A percentile compares a stretch with the other conserved stretches of the same genome.
Conservation (phyloP, 495 filamentous ascomycete species). For the Clohesyomyces aquaticus region DNA sequence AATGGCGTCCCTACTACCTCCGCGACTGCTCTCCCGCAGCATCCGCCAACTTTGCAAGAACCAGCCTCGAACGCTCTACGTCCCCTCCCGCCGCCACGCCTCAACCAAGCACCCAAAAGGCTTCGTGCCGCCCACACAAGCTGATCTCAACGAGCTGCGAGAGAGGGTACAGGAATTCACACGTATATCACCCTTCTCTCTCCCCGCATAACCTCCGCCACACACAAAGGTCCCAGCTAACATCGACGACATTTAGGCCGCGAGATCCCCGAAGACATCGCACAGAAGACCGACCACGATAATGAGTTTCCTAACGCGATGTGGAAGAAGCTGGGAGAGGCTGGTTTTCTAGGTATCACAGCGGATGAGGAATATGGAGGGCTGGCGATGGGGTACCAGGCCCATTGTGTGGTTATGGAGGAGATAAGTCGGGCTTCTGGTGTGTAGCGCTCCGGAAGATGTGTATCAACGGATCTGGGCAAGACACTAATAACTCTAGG, state of each 20-base stretch:
- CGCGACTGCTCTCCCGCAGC: conserved; percentile 33
- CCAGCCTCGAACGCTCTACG: conserved; percentile 10
- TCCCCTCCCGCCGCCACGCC: conserved; percentile 49
- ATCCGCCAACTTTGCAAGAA: conserved; percentile 25
- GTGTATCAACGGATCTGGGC: background rate
- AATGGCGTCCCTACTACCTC: conserved; percentile 34
- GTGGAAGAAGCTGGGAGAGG: conserved; percentile 92
- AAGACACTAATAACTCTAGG: background rate
- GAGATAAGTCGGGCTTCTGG: conserved; percentile 74
- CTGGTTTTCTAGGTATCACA: conserved; percentile 90
- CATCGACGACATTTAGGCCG: conserved; percentile 51
- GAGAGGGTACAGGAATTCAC: conserved; percentile 93
- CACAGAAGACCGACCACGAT: conserved; percentile 74
- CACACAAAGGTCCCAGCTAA: background rate
- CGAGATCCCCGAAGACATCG: conserved; percentile 82
- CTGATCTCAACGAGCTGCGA: conserved; percentile 81
- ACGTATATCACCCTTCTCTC: conserved; percentile 47
- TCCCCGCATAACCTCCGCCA: background rate
- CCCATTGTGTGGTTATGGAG: conserved; percentile 95
- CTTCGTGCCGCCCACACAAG: conserved; percentile 73
- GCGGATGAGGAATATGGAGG: conserved; percentile 94
- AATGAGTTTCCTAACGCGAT: conserved; percentile 90
- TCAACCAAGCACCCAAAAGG: conserved; percentile 85
- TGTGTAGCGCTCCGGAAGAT: conserved; percentile 48
- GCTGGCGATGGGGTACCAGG: conserved; percentile 91